phyloP scores from a whole-genome alignment of 2,329 filamentous ascomycete genomes.

The Orbilia ellipsospora region DNA sequence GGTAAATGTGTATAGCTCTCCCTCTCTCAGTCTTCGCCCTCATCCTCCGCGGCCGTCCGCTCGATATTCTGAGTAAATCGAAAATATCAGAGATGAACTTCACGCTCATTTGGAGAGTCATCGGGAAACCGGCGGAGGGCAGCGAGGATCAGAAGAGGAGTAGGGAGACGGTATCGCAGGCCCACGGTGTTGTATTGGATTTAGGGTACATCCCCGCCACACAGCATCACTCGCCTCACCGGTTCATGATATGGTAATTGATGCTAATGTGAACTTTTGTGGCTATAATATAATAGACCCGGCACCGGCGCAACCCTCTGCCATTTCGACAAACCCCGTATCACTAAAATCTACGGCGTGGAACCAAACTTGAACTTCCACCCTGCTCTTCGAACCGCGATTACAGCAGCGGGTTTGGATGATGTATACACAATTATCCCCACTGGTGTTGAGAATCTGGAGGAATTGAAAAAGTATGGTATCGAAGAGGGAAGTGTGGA shows the following conservation, averaged over 20 bases:
- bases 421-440: slow-evolving; percentile 67
- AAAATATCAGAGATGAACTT: slow-evolving; percentile 46
- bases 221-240: no score
- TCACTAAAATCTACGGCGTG: slow-evolving; percentile 67
- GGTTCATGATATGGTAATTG: no score
- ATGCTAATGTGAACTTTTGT: no score
- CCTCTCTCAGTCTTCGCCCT: slow-evolving; percentile 29
- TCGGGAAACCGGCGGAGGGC: slow-evolving; percentile 22
- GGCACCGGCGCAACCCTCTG: slow-evolving; percentile 68
- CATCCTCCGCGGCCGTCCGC: slow-evolving; percentile 26
- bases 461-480: slow-evolving; percentile 63
- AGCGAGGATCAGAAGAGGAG: slow-evolving; percentile 14
- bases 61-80: slow-evolving; percentile 26
- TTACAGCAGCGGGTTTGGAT: slow-evolving; percentile 63
- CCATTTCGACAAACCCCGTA: slow-evolving; percentile 63
- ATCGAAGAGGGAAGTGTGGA: slow-evolving; percentile 67
- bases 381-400: slow-evolving; percentile 63
- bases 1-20: no score
- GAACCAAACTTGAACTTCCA: slow-evolving; percentile 68
- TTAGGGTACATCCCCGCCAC: slow-evolving; percentile 61
- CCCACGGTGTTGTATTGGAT: slow-evolving; percentile 65
- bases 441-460: slow-evolving; percentile 64
- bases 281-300: slow-evolving; percentile 60
- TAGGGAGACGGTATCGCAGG: slow-evolving; percentile 60
- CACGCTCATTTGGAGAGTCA: slow-evolving; percentile 32